Conservation (phyloP, 805 yeast species). For the Candida coleopterorum region DNA sequence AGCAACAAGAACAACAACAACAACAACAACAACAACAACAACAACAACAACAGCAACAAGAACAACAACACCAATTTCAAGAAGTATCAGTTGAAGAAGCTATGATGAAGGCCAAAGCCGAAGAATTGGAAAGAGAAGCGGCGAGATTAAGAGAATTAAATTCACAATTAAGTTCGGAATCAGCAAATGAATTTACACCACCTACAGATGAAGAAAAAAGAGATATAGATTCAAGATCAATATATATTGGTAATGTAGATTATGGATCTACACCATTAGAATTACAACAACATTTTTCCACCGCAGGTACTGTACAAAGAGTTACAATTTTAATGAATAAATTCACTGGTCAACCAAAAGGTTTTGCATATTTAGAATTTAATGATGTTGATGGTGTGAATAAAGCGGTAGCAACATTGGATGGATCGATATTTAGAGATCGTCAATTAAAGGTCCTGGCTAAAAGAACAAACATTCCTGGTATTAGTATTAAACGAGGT, state of each 20-base stretch:
- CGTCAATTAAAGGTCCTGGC: conserved; percentile 69
- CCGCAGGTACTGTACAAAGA: conserved; percentile 70
- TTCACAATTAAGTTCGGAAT: conserved; percentile 19
- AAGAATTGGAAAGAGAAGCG: conserved; percentile 60
- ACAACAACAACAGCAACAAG: conserved; percentile 11
- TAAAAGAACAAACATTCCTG: conserved; percentile 81
- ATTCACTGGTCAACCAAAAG: conserved; percentile 77
- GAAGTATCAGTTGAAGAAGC: not conserved
- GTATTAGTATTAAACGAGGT: conserved; percentile 38
- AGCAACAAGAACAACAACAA: not conserved
- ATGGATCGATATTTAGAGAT: conserved; percentile 64
- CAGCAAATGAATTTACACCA: conserved; percentile 5
- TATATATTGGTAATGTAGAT: conserved; percentile 84
- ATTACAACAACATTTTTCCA: conserved; percentile 65
- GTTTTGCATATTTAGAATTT: conserved; percentile 84
- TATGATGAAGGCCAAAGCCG: conserved; percentile 25
- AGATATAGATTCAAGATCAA: conserved; percentile 70
- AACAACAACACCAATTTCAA: not conserved
- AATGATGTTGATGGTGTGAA: conserved; percentile 60
- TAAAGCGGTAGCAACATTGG: conserved; percentile 55
- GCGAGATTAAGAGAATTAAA: conserved; percentile 58
- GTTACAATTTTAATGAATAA: conserved; percentile 74
- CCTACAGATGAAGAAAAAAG: conserved; percentile 39
- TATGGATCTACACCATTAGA: conserved; percentile 76
- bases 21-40: conserved; percentile 5